phyloP scores from a whole-genome alignment of 2,329 filamentous ascomycete genomes.

The Pestalotiopsis sp. region DNA sequence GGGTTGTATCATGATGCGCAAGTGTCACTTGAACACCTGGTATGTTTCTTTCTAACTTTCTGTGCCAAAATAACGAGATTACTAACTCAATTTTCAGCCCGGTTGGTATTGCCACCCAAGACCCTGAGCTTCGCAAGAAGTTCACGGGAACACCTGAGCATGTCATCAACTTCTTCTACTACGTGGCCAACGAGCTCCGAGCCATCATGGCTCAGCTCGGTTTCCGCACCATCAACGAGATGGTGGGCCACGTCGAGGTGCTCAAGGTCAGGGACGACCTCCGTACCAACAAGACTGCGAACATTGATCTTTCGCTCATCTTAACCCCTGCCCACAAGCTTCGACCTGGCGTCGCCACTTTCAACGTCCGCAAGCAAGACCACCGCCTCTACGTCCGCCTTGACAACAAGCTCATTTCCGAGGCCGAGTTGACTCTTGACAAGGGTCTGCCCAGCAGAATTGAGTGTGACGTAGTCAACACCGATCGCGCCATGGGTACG shows the following conservation, averaged over 20 bases:
- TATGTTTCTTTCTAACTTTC: too few species aligned
- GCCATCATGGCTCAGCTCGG: conserved; percentile 97
- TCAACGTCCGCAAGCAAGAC: conserved; percentile 97
- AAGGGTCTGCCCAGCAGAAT: conserved; percentile 92
- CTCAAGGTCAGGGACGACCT: conserved; percentile 87
- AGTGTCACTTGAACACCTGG: conserved; percentile 52
- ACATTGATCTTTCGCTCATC: conserved; percentile 90
- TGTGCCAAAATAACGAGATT: conserved; percentile 5
- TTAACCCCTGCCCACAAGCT: conserved; percentile 95
- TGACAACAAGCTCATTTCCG: conserved; percentile 96
- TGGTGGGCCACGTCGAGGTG: conserved; percentile 90
- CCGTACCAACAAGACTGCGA: conserved; percentile 84
- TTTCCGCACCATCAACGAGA: conserved; percentile 94
- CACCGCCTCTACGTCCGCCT: conserved; percentile 90
- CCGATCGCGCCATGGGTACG: conserved; percentile 89
- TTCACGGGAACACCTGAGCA: conserved; percentile 92
- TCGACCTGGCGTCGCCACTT: conserved; percentile 89
- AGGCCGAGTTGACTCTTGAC: conserved; percentile 91
- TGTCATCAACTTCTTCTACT: conserved; percentile 99
- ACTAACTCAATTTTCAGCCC: conserved; percentile 42
- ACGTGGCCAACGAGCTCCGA: conserved; percentile 91
- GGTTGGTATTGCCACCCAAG: conserved; percentile 93
- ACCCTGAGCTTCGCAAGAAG: conserved; percentile 91
- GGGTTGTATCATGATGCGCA: conserved; percentile 95
- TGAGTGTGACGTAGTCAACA: conserved; percentile 96